Conservation (phyloP, 768 basidiomycete genomes). For the Macrocybe gigantea region DNA sequence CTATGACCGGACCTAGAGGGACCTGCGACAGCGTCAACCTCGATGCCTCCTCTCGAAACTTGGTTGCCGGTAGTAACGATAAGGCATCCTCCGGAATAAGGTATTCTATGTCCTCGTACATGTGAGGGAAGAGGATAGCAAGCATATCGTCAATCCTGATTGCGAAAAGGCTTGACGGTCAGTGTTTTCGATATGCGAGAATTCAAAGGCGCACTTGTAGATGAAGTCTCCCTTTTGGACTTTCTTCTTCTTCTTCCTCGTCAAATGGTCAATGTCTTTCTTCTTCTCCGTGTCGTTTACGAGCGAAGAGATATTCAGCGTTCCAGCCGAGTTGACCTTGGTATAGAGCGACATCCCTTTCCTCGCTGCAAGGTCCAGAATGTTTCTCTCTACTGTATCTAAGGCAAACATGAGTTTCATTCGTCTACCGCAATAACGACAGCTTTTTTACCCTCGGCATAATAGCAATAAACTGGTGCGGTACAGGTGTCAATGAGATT, state of each 20-base stretch:
- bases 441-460: constrained; percentile 53
- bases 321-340: constrained; percentile 61
- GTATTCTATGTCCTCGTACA: constrained; percentile 70
- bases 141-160: constrained; percentile 71
- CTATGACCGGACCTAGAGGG: too few relatives aligned
- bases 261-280: constrained; percentile 34
- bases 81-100: constrained; percentile 38
- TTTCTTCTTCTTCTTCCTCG: constrained; percentile 40
- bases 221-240: constrained; percentile 76
- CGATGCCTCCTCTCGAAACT: too few relatives aligned
- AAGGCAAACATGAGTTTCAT: constrained; percentile 2
- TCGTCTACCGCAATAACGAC: background rate
- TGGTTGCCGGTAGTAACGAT: too few relatives aligned
- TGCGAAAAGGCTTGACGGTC: too few relatives aligned
- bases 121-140: constrained; percentile 75
- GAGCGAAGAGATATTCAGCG: constrained; percentile 57
- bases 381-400: constrained; percentile 82
- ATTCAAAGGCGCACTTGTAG: constrained; percentile 43
- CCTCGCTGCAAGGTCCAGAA: constrained; percentile 74
- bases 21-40: too few relatives aligned
- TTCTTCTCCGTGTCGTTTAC: constrained; percentile 45
- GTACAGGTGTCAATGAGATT: constrained; percentile 2
- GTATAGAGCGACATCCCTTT: constrained; percentile 80
- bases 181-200: too few relatives aligned
- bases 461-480: constrained; percentile 67